phyloP scores from a whole-genome alignment of 495 filamentous ascomycete genomes.

The Daldinia childiae region DNA sequence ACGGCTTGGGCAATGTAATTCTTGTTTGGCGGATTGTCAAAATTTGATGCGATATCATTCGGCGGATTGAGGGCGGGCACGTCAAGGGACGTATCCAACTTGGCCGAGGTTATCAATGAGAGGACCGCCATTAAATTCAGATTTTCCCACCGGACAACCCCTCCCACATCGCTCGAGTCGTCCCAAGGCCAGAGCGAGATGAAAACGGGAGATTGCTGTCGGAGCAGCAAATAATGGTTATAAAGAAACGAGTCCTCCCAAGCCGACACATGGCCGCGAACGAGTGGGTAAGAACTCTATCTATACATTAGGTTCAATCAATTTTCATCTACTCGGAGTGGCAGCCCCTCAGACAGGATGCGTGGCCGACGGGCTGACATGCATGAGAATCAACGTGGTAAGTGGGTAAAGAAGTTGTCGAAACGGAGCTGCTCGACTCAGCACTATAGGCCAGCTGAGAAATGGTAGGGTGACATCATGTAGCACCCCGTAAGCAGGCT shows the following conservation, averaged over 20 bases:
- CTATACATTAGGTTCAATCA: conserved; percentile 23
- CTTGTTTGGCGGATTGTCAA: conserved; percentile 43
- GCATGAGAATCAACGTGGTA: conserved; percentile 31
- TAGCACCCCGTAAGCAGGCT: conserved; percentile 23
- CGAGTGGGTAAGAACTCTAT: conserved; percentile 40
- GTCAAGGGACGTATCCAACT: conserved; percentile 31
- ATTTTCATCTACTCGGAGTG: neutral
- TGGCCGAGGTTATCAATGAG: conserved; percentile 24
- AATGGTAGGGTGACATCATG: conserved; percentile 36
- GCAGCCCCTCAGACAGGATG: conserved; percentile 21
- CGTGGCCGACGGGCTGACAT: conserved; percentile 32
- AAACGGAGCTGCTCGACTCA: conserved; percentile 30
- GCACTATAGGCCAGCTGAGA: conserved; percentile 37
- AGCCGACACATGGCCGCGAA: conserved; percentile 25
- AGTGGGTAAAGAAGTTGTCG: conserved; percentile 20
- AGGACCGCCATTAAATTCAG: conserved; percentile 21
- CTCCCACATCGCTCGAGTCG: conserved; percentile 13
- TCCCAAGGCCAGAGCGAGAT: conserved; percentile 10
- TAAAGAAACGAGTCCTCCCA: conserved; percentile 11
- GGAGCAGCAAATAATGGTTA: conserved; percentile 12
- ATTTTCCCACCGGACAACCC: conserved; percentile 12
- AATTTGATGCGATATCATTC: conserved; percentile 34
- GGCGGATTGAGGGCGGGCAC: conserved; percentile 44
- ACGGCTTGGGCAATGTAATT: conserved; percentile 39
- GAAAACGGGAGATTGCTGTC: conserved; percentile 18